phyloP scores from a whole-genome alignment of 1,284 basidiomycete species.

The Cryptococcus wingfieldii region DNA sequence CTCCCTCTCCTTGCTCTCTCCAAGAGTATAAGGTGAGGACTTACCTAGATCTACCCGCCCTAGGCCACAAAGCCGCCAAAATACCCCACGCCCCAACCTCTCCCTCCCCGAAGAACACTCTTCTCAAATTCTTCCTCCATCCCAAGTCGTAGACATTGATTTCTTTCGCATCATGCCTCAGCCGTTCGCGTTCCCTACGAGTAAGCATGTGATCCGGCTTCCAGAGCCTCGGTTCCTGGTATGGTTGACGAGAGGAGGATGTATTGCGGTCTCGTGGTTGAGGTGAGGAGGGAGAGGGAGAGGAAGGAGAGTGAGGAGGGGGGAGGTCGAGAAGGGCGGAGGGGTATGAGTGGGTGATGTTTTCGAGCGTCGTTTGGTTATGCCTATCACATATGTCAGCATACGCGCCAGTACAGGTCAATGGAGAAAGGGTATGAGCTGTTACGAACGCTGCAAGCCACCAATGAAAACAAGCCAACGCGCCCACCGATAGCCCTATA shows the following conservation, averaged over 20 bases:
- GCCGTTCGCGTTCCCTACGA: slow-evolving; percentile 61
- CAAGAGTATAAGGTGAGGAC: neutral
- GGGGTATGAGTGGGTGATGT: slow-evolving; percentile 66
- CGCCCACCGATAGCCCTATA: slow-evolving; percentile 66
- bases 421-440: neutral
- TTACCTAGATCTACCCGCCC: neutral
- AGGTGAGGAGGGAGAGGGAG: neutral
- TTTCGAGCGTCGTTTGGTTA: slow-evolving; percentile 80
- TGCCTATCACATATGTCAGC: slow-evolving; percentile 53
- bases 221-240: slow-evolving; percentile 16
- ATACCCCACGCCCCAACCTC: neutral
- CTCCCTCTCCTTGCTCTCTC: neutral
- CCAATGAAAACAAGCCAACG: slow-evolving; percentile 71
- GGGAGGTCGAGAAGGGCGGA: slow-evolving; percentile 28
- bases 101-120: slow-evolving; percentile 23
- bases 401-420: neutral
- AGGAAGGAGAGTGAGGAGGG: neutral
- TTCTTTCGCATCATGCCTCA: slow-evolving; percentile 62
- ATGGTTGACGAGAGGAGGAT: neutral
- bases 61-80: slow-evolving; percentile 16
- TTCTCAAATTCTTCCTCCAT: slow-evolving; percentile 58
- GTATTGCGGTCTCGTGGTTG: neutral
- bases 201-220: slow-evolving; percentile 68
- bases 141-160: slow-evolving; percentile 74
- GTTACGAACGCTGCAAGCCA: slow-evolving; percentile 67